Base-by-base conservation (phyloP, 1,284 basidiomycete genomes). In the Schizophyllum commune region DNA sequence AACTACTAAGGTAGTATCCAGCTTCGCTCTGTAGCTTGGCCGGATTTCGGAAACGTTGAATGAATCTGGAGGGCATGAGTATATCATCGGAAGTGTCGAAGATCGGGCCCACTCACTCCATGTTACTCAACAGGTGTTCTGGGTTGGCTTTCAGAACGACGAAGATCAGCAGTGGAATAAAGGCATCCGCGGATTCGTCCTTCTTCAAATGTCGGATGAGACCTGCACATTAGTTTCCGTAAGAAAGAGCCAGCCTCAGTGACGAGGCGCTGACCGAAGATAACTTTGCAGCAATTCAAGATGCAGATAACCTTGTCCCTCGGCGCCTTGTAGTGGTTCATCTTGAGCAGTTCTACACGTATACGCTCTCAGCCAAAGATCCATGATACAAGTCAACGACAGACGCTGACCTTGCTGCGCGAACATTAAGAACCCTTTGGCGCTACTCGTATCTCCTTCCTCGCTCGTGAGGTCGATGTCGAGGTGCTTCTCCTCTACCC, bases 321-420 rank as follows among this genome's bases (percentile, higher is more conserved):
- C 9, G 96, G 96, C 20, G 96, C 96, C 73, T 98, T 98, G 80
- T 98, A 99, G 72, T 98, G 94, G 71, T 98, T 98, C 67, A 99
- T 91, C 81, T 98, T 99, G 69, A 94, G 75, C 56, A 99, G 78
- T 74, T 98, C 95, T 93, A 68, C 60, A 57, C 32, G 17, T 32
- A 39, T 9, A 47, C 57, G 33, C 13, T 32, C 4, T 56, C 32
- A 47, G 19, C 32, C 27, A 39, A 55, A 1, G 33, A 33, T 22
- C n/a, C 34, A 51, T 13, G 39, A 8, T 8, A 47, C 39, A 17
- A 11, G 2, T 8, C 3, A 9, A 17, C 39, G 17, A 17, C 8
- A 27, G n/a, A 15, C 19, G 64, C 69, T 17, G 5, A 86, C 93
- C 93, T 83, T 96, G 92, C 70, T 94, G 86, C 0, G 96, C 96